Evolutionary conservation across 1,139 yeast species (phyloP).

Genomic region (Scheffersomyces parashehatae): DNA sequence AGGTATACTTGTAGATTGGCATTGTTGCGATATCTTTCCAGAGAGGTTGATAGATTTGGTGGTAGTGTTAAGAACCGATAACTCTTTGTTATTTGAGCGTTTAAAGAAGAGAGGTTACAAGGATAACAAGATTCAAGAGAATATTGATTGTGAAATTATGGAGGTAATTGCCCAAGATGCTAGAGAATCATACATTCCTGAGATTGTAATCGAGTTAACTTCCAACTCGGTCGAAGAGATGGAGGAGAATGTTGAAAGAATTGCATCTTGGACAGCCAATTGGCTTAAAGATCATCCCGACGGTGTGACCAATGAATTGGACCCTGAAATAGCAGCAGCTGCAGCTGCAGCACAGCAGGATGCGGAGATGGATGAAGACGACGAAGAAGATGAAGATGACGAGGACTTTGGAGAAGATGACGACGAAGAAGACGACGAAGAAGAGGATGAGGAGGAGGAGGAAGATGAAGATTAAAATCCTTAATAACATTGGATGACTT

Average conservation of each 20-base stretch:
- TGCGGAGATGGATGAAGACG: conserved; percentile 12
- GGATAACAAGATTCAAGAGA: conserved; percentile 82
- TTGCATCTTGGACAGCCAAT: conserved; percentile 67
- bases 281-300: conserved; percentile 60
- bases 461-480: not conserved
- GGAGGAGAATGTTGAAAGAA: conserved; percentile 77
- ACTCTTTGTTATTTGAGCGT: conserved; percentile 70
- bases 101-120: conserved; percentile 72
- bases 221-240: conserved; percentile 75
- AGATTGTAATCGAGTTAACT: conserved; percentile 75
- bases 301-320: conserved; percentile 41
- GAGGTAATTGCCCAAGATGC: conserved; percentile 89
- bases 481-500: no score
- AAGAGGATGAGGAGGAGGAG: not conserved
- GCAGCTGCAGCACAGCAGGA: conserved; percentile 9
- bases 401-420: conserved; percentile 1
- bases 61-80: conserved; percentile 81
- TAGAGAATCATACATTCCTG: conserved; percentile 71
- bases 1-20: conserved; percentile 94
- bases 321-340: conserved; percentile 18
- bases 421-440: conserved; percentile 2
- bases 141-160: conserved; percentile 96
- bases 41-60: conserved; percentile 90
- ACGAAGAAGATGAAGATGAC: conserved; percentile 7
- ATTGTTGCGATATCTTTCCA: conserved; percentile 93